Evolutionary conservation across 2,329 filamentous ascomycete genomes (phyloP), one percentile per base, ranked within the genome.

Genomic region (Whalleya microplaca): DNA sequence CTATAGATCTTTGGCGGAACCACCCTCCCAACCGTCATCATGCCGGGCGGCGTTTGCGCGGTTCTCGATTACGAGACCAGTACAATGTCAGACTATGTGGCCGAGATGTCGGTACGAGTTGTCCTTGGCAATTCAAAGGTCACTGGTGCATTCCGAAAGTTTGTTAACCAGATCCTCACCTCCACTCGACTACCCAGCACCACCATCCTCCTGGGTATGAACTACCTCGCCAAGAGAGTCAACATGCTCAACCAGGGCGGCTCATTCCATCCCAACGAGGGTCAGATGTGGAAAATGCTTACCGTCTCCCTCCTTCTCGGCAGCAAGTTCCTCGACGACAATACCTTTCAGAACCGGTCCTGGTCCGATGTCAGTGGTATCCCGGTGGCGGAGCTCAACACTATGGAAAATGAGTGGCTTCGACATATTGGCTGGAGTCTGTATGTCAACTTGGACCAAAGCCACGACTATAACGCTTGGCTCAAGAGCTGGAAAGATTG

Each of bases 1-100:
- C n/a, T 8, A 18, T 29, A 49, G 64, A 68, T 70, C 63, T 67
- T 68, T 71, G 66, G 63, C 63, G 66, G 64, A 64, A 59, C 42
- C 48, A 21, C 21, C 54, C 51, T 44, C 58, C 62, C 47, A 65
- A 69, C 69, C 64, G 69, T 67, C 78, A 85, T 76, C 69, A 86
- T 86, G 84, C 79, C 84, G 63, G 92, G 93, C 72, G 93, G 93
- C 68, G 93, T 97, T 41, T 95, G 93, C 68, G 92, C 92, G 69
- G 90, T 96, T 77, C 85, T 97, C 76, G 93, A 96, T 80, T 97
- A 97, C 74, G 92, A 96, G 76, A 94, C 96, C 86, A 92, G 96
- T 72, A 82, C 90, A 74, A 97, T 96, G 93, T 89, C 92, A 62
- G 92, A 96, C 73, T 97, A 96, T 75, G 92, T 96, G 72, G 89